Conservation (phyloP, 1,284 basidiomycete species). For the Leccinum cinnamomeum region DNA sequence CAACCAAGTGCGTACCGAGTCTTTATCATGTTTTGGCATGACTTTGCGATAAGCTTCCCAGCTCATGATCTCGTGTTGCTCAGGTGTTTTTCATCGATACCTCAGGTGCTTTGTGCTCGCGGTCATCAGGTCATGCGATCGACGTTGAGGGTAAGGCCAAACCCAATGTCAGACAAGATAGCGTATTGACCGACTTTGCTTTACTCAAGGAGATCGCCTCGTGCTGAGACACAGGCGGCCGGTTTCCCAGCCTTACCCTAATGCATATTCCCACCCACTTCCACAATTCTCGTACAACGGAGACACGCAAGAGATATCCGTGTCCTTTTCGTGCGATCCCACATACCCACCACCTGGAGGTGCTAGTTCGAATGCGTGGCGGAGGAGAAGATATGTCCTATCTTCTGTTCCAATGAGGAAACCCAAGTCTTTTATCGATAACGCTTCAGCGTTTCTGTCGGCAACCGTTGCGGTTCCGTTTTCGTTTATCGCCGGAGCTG, state of each 20-base stretch:
- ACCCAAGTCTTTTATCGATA: constrained; percentile 65
- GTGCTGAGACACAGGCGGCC: constrained; percentile 75
- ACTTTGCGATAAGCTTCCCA: constrained; percentile 1
- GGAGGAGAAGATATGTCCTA: constrained; percentile 57
- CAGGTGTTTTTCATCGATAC: constrained; percentile 81
- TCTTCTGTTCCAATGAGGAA: constrained; percentile 63
- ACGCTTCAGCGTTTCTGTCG: constrained; percentile 63
- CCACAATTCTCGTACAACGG: constrained; percentile 64
- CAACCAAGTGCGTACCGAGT: constrained; percentile 56
- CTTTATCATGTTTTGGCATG: not conserved
- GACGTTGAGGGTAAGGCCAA: constrained; percentile 64
- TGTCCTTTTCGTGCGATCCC: constrained; percentile 63
- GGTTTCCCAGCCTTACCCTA: constrained; percentile 70
- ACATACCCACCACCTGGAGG: constrained; percentile 47
- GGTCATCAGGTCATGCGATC: constrained; percentile 75
- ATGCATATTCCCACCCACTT: constrained; percentile 69
- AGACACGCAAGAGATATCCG: constrained; percentile 56
- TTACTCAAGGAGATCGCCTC: constrained; percentile 51
- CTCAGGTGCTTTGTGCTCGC: constrained; percentile 70
- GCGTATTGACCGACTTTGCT: constrained; percentile 9
- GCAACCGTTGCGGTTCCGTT: constrained; percentile 52
- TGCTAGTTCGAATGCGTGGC: constrained; percentile 48
- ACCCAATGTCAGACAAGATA: not conserved
- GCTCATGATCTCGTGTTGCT: not conserved
- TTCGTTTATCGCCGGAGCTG: constrained; percentile 46